These are phyloP conservation scores for Fusarium brachygibbosum DNA, from an alignment of 2,329 filamentous ascomycete genomes.

Conservation along the genomic window DNA sequence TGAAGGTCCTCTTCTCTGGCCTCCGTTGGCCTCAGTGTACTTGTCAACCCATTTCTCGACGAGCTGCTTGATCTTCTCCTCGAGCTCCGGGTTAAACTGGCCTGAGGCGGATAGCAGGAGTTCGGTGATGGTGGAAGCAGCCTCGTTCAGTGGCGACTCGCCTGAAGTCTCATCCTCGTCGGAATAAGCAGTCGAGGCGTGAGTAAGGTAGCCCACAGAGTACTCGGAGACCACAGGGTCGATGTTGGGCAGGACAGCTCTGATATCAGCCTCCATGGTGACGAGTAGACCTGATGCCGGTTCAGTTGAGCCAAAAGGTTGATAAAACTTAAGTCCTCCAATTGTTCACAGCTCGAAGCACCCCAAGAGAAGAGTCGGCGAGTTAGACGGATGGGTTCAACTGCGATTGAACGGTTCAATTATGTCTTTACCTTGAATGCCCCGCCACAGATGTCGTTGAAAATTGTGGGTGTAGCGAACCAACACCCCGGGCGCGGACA, in stretches of 20 bases:
- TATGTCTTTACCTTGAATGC: conserved; percentile 39
- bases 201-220: conserved; percentile 92
- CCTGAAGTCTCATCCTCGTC: conserved; percentile 77
- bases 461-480: conserved; percentile 46
- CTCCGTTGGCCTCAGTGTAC: conserved; percentile 80
- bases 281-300: conserved; percentile 10
- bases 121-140: conserved; percentile 85
- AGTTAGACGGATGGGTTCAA: conserved; percentile 4
- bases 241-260: conserved; percentile 84
- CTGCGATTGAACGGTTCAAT: conserved; percentile 28
- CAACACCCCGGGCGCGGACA: conserved; percentile 19
- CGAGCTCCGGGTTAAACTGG: conserved; percentile 77
- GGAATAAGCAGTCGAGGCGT: conserved; percentile 88
- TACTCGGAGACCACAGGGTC: conserved; percentile 93
- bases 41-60: conserved; percentile 91
- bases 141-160: conserved; percentile 85
- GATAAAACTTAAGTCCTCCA: background rate
- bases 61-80: conserved; percentile 83
- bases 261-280: conserved; percentile 89
- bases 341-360: background rate
- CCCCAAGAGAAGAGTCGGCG: background rate
- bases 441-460: conserved; percentile 47
- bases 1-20: conserved; percentile 79
- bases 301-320: background rate
- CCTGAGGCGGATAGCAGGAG: conserved; percentile 95